Evolutionary conservation across 768 basidiomycete genomes (phyloP), one percentile per base, ranked within the genome.

Genomic region (Pulveroboletus ravenelii): DNA sequence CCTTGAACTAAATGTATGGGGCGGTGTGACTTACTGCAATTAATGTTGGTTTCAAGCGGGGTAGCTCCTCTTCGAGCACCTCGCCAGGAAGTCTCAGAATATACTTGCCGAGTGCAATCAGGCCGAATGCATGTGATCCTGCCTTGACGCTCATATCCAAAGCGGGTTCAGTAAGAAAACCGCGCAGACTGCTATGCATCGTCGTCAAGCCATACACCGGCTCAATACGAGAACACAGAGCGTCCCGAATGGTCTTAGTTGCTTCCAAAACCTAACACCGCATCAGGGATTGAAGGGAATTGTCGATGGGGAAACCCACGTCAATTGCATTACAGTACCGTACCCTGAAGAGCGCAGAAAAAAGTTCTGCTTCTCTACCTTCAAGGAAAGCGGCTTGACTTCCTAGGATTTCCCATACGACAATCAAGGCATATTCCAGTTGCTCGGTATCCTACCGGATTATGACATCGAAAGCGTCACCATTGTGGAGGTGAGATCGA

Each of bases 191-290:
- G 29, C 83, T 84, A 54, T 91, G 88, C 73, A 91, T 78, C 6
- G 87, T 91, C 13, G 87, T 89, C 56, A 93, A 68, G 7, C 90
- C 90, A 59, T 89, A 91, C 18, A 93, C 87, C 17, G 91, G 86
- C 54, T 89, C 91, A 57, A 87, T 79, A 55, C 79, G 82, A 10
- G 75, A 70, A 20, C 86, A 80, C 32, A 93, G 73, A 15, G 77
- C 76, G 64, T 93, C 89, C 37, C 90, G 85, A 54, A 93, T 84
- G 2, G 83, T 80, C 58, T 80, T 89, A 12, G 89, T 90, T 5
- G 87, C 90, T 64, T 91, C 88, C 47, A 90, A 74, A 35, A 93
- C 82, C 90, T 93, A 47, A 12, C 29, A 20, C 35, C 3, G 38
- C 27, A 39, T 51, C 45, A 48, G 47, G n/a, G 6, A 52, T 18